Percentiles rank a stretch among this genome's conserved stretches.
Evolutionary conservation across 2,329 filamentous ascomycete genomes (phyloP).

Genomic region (Erysiphe pulchra): DNA sequence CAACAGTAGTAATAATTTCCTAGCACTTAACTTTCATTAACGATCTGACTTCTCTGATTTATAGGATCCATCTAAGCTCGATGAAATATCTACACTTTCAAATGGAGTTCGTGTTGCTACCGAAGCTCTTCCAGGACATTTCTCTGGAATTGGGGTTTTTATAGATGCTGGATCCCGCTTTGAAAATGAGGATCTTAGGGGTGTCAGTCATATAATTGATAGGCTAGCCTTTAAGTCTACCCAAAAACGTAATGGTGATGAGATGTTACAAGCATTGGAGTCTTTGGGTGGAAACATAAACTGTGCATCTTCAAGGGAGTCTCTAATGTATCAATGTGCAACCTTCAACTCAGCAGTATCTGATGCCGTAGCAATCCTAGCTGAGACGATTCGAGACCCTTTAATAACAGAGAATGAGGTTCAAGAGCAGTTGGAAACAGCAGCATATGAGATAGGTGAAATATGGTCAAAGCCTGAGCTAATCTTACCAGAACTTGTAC

Average conservation of each 20-base stretch:
- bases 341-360: slow-evolving; percentile 89
- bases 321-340: slow-evolving; percentile 95
- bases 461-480: slow-evolving; percentile 96
- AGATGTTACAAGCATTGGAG: slow-evolving; percentile 74
- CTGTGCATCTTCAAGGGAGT: slow-evolving; percentile 83
- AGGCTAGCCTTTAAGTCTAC: slow-evolving; percentile 87
- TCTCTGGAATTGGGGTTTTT: slow-evolving; percentile 86
- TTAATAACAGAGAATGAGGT: slow-evolving; percentile 71
- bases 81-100: slow-evolving; percentile 63
- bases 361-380: slow-evolving; percentile 56
- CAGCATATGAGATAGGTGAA: slow-evolving; percentile 84
- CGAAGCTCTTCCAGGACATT: slow-evolving; percentile 80
- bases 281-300: slow-evolving; percentile 85
- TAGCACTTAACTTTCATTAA: too few species aligned
- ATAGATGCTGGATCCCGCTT: slow-evolving; percentile 87
- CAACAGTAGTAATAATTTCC: too few species aligned
- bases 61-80: slow-evolving; percentile 64
- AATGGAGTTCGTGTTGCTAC: slow-evolving; percentile 91
- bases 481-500: slow-evolving; percentile 81
- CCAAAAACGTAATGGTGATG: slow-evolving; percentile 40
- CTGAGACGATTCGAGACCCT: slow-evolving; percentile 80
- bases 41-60: too few species aligned
- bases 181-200: slow-evolving; percentile 62
- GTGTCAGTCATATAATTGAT: slow-evolving; percentile 91
- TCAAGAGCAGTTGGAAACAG: slow-evolving; percentile 63